Conservation (phyloP, 495 filamentous ascomycete species). For the Thozetella sp. region DNA sequence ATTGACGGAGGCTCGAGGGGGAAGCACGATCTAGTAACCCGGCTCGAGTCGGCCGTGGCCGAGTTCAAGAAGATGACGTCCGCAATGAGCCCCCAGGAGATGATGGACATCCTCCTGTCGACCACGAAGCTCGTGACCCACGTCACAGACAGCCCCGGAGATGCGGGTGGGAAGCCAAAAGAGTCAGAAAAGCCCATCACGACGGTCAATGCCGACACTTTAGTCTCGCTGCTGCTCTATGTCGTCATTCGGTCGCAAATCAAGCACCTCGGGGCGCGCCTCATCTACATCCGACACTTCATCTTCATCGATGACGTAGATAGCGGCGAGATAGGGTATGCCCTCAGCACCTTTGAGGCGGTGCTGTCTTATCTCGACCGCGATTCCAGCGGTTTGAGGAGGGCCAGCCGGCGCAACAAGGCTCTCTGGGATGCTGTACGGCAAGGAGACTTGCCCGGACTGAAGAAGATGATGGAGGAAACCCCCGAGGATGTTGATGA, state of each 20-base stretch:
- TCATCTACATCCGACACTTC: conserved; percentile 93
- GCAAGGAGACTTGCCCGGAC: conserved; percentile 70
- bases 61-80: conserved; percentile 86
- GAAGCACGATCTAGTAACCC: conserved; percentile 71
- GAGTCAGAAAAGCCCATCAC: conserved; percentile 51
- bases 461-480: conserved; percentile 80
- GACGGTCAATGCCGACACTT: conserved; percentile 92
- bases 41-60: conserved; percentile 78
- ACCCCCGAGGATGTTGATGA: conserved; percentile 38
- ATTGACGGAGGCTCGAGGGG: conserved; percentile 72
- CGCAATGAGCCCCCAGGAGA: conserved; percentile 88
- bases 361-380: conserved; percentile 88
- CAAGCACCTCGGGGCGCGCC: conserved; percentile 81
- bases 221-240: conserved; percentile 89
- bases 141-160: conserved; percentile 37
- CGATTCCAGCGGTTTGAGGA: conserved; percentile 79
- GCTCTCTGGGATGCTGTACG: conserved; percentile 86
- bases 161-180: conserved; percentile 11
- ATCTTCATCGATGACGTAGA: conserved; percentile 98
- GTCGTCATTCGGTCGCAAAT: conserved; percentile 93
- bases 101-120: conserved; percentile 86
- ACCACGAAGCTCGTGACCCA: conserved; percentile 83
- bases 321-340: conserved; percentile 95
- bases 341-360: conserved; percentile 93
- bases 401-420: conserved; percentile 83